Conservation (phyloP, 306 rosid genomes). For the apple (Malus domestica) region DNA sequence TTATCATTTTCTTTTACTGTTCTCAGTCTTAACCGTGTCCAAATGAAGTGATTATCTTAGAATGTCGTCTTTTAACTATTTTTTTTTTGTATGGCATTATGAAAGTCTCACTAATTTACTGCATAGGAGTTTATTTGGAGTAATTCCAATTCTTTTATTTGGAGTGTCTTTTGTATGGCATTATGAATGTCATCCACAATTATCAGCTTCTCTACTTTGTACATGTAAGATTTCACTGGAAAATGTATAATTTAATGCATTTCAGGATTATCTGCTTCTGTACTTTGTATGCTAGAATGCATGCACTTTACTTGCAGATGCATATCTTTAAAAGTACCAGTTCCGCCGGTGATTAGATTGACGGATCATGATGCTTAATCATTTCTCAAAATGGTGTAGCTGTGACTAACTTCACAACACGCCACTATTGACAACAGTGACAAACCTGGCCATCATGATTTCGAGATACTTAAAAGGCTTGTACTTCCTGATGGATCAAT, state of each 20-base stretch:
- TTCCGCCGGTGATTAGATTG: background rate
- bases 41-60: background rate
- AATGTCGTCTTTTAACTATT: background rate
- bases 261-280: background rate
- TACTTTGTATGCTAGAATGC: background rate
- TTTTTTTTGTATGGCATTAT: background rate
- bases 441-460: slow-evolving; percentile 40
- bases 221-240: background rate
- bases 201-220: background rate
- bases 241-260: background rate
- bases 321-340: background rate
- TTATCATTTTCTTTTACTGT: background rate
- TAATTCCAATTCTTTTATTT: no score
- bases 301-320: background rate
- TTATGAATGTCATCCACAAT: no score
- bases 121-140: no score
- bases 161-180: no score
- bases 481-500: slow-evolving; percentile 37
- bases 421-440: slow-evolving; percentile 18
- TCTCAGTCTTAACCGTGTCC: background rate
- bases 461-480: slow-evolving; percentile 27
- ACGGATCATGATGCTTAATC: background rate
- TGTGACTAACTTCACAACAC: background rate
- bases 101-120: background rate
- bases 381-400: background rate